Base-by-base conservation (phyloP, 495 filamentous ascomycete genomes). In the Penicillium tannophilum region DNA sequence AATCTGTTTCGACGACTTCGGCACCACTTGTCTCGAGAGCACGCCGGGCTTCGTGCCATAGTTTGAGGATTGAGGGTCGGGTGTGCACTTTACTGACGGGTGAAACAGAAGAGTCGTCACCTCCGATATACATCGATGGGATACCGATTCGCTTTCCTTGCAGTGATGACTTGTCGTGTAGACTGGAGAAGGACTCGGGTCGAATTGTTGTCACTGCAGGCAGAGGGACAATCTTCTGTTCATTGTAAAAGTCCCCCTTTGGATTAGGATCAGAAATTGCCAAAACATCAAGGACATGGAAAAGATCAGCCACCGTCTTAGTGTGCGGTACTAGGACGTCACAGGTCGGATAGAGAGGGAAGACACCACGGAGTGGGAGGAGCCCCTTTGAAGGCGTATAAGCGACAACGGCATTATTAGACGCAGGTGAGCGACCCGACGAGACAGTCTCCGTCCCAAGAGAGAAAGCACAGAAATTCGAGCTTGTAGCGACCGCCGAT, bases 371-470 rank as follows among this genome's bases (percentile, higher is more conserved):
- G 12, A 75, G 64, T 33, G 72, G 69, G 19, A 75, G 56, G 10
- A 75, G 55, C 4, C 72, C 72, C 56, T 68, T 69, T 14, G 72
- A 75, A 4, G 72, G 72, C 6, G 72, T 75, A 48, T 75, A 75
- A 2, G 72, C 72, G 24, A 75, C 59, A 47, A 75, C 46, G n/a
- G 71, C 55, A 52, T 72, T 75, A 54, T 73, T 75, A 0, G 72
- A 75, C 3, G 72, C 72, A 1, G 72, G 72, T 7, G 72, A 75
- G 10, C 72, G 61, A 16, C 72, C 72, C n/a, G 72, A 73, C 2
- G 72, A 75, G 11, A 75, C 71, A 49, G 72, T 75, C 57, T 75
- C 72, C 1, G 59, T 67, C 20, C 72, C 72, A n/a, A 75, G 61
- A 26, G 71, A 72, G 50, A 75, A 75, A 10, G 69, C 71, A 58